A percentile compares a stretch with the other conserved stretches of the same genome.
phyloP scores from a whole-genome alignment of 1,284 basidiomycete genomes.

The Tetrapyrgos nigripes region DNA sequence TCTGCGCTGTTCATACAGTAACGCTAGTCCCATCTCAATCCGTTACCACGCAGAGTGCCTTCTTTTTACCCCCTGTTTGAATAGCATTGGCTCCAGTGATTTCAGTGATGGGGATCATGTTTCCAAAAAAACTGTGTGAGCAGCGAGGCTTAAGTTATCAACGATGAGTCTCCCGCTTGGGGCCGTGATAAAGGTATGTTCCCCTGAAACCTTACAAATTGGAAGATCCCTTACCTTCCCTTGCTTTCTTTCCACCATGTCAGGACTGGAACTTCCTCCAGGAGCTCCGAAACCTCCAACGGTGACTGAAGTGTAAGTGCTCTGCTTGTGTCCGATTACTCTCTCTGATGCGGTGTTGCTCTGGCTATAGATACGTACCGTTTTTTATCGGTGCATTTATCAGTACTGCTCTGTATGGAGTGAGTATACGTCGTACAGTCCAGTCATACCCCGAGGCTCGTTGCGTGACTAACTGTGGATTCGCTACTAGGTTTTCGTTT shows the following conservation, averaged over 20 bases:
- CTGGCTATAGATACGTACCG: slow-evolving; percentile 9
- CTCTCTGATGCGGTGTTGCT: background rate
- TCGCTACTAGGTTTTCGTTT: slow-evolving; percentile 27
- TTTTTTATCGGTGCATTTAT: slow-evolving; percentile 11
- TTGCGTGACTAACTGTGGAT: background rate
- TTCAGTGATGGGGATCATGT: no score
- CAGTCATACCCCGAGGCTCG: background rate
- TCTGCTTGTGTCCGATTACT: background rate
- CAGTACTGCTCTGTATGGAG: slow-evolving; percentile 28
- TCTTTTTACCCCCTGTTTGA: no score
- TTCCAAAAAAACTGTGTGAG: no score
- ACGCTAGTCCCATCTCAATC: no score
- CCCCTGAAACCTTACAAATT: no score
- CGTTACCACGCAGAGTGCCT: no score
- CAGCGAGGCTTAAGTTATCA: no score
- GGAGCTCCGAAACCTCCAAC: background rate
- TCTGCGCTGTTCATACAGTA: no score
- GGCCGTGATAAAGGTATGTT: no score
- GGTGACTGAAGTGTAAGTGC: background rate
- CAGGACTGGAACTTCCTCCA: background rate
- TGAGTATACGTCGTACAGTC: slow-evolving; percentile 21
- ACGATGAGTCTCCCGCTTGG: no score
- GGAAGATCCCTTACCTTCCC: background rate
- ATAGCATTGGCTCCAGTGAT: no score
- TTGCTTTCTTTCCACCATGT: background rate